Evolutionary conservation across 768 basidiomycete genomes (phyloP).

Genomic region (Aureoboletus auriporus): DNA sequence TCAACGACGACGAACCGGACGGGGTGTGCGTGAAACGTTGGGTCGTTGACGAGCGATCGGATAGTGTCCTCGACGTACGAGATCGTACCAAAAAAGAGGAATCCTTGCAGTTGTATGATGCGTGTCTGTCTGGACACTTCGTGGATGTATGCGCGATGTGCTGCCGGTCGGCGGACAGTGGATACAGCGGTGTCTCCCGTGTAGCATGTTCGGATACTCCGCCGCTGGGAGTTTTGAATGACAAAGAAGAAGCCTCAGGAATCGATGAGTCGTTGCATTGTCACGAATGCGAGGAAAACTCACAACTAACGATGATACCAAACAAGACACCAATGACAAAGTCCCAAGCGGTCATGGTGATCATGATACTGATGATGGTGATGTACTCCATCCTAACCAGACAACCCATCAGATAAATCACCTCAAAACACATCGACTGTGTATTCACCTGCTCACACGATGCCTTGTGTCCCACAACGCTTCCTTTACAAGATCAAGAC

Average conservation of each 20-base stretch:
- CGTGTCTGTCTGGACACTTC: slow-evolving; percentile 90
- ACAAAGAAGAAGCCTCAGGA: slow-evolving; percentile 87
- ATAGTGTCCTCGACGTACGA: slow-evolving; percentile 85
- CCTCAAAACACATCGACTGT: neutral
- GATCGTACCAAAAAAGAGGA: slow-evolving; percentile 93
- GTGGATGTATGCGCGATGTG: slow-evolving; percentile 87
- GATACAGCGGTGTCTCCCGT: slow-evolving; percentile 84
- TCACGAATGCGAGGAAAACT: slow-evolving; percentile 20
- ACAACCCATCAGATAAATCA: slow-evolving; percentile 1
- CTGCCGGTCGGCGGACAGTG: slow-evolving; percentile 84
- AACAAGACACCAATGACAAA: slow-evolving; percentile 92
- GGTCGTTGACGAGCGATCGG: slow-evolving; percentile 64
- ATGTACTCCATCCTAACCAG: slow-evolving; percentile 65
- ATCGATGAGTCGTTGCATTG: neutral
- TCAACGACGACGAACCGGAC: slow-evolving; percentile 91
- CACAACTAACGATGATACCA: slow-evolving; percentile 89
- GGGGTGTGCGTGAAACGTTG: slow-evolving; percentile 67
- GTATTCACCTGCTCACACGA: slow-evolving; percentile 68
- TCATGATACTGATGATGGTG: slow-evolving; percentile 81
- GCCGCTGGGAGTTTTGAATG: slow-evolving; percentile 84
- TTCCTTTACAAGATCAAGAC: slow-evolving; percentile 91
- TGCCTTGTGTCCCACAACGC: slow-evolving; percentile 94
- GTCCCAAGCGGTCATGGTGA: slow-evolving; percentile 92
- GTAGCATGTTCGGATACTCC: slow-evolving; percentile 80
- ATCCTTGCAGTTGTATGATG: slow-evolving; percentile 86